Base-by-base conservation (phyloP, 73 alveolate genomes). In the Paramecium primaurelia region DNA sequence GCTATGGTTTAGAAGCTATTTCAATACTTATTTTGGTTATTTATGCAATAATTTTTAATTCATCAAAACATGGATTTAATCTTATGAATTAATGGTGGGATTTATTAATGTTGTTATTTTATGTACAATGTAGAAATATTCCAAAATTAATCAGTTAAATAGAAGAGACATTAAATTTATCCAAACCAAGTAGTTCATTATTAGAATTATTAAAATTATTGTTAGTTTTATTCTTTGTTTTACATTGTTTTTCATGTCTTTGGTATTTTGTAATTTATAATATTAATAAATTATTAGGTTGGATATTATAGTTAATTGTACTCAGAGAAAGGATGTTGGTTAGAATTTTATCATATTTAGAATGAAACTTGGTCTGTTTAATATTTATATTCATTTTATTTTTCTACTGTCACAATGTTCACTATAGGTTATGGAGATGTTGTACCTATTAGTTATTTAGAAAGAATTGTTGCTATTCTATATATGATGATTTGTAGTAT, bases 361-460 rank as follows among this genome's bases (percentile, higher is more conserved):
- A 28, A 40, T 26, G 73, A 80, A 12, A 47, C 71, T 1, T 80
- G 71, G 71, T 12, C 25, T 20, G 51, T 80, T 7, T 80, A 80
- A 36, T 89, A 89, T 47, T 71, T 89, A n/a, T 89, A 71, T 89
- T 26, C 94, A 8, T 71, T 89, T 47, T 89, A 89, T 40, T 89
- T 71, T 42, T 89, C 94, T 11, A 71, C 88, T n/a, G 88, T 83
- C 30, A 89, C 94, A 32, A 89, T 89, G 94, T 71, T 89, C 32
- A 89, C 94, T 26, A 68, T 89, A 8, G 94, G 94, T 8, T 89
- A 89, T 89, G 94, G 94, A 28, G 94, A 89, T 71, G 75, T 89
- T 25, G 75, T 45, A 40, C 94, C 94, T 0, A 30, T 45, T 36
- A 89, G 59, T 44, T 71, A 71, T 37, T 26, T 68, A 18, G 94